Evolutionary conservation across 177 flowering plant genomes (phyloP), one percentile per base, ranked within the genome.

Genomic region (Vitis hybrid): DNA sequence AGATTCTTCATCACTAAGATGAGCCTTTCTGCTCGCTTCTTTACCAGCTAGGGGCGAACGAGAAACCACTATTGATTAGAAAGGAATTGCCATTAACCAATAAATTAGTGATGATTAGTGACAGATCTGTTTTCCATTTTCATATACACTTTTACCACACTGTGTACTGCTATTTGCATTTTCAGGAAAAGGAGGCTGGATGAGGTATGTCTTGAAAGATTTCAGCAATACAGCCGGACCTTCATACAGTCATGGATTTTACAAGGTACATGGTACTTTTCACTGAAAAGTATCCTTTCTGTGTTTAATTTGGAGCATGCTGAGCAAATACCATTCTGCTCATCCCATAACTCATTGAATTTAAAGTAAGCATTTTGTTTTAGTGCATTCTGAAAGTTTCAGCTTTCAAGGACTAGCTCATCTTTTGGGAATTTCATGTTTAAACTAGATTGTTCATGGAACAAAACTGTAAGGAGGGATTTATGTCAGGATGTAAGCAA

Each of bases 231-330:
- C 71, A 92, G 98, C 73, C 85, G 97, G 74, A 88, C 88, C 31
- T 80, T 76, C 66, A 90, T 95, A 70, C 98, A 95, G 69, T 92
- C 99, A 62, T 95, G 99, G 99, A 95, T 95, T 60, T 13, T 89
- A 53, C 99, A 90, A 81, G 99, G 99, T 90, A 57, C 5, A 21
- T 19, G 14, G 19, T 72, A 15, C 45, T 10, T 16, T 31, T 19
- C n/a, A 49, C 6, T 31, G 5, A 10, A 26, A 26, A 2, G 9
- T 4, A 52, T 39, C 56, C 33, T 21, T 49, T 19, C 33, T 58
- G 14, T 13, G 26, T 66, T 53, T 0, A 21, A 13, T 29, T 14
- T 22, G 1, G 22, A 51, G 39, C 10, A 26, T 3, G 3, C 45
- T 1, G 18, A 51, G 15, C 3, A 26, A 16, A 7, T 29, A 6